phyloP scores from a whole-genome alignment of 768 basidiomycete species.

The Boletus pseudo-olivaceus region DNA sequence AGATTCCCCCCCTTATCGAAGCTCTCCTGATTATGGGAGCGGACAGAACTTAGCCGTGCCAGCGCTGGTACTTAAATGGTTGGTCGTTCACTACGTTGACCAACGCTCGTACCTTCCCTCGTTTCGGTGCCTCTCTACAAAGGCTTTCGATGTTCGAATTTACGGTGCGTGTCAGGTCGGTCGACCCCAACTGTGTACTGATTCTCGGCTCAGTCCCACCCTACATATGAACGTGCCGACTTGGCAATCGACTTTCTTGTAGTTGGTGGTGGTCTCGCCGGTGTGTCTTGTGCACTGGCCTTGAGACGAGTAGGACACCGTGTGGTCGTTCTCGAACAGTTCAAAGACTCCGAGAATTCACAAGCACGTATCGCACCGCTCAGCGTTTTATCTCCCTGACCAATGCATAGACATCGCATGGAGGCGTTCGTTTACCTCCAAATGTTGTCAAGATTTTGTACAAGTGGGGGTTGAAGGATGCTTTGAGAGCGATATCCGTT shows the following conservation, averaged over 20 bases:
- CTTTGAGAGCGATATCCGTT: constrained; percentile 35
- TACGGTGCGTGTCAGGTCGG: constrained; percentile 5
- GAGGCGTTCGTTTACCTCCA: constrained; percentile 50
- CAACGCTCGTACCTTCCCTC: not conserved
- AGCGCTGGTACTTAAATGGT: constrained; percentile 17
- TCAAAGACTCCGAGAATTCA: constrained; percentile 36
- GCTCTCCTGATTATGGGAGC: constrained; percentile 14
- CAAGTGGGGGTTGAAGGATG: constrained; percentile 52
- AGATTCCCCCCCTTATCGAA: constrained; percentile 8
- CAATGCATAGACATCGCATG: constrained; percentile 28
- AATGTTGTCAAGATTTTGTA: constrained; percentile 55
- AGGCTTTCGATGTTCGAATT: constrained; percentile 11
- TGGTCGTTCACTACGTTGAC: not conserved
- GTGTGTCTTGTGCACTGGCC: constrained; percentile 53
- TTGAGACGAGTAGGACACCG: constrained; percentile 56
- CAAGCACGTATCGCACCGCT: constrained; percentile 26
- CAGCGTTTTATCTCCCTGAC: not conserved
- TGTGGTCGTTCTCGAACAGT: constrained; percentile 55
- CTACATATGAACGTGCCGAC: constrained; percentile 11
- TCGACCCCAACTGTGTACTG: not conserved
- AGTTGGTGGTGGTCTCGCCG: constrained; percentile 52
- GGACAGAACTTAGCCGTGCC: constrained; percentile 14
- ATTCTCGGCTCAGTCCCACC: constrained; percentile 10
- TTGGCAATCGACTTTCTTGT: constrained; percentile 40
- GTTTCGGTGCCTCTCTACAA: not conserved